These are phyloP conservation scores for Abrus pulchellus DNA, from an alignment of 306 rosid genomes.

Conservation along the genomic window DNA sequence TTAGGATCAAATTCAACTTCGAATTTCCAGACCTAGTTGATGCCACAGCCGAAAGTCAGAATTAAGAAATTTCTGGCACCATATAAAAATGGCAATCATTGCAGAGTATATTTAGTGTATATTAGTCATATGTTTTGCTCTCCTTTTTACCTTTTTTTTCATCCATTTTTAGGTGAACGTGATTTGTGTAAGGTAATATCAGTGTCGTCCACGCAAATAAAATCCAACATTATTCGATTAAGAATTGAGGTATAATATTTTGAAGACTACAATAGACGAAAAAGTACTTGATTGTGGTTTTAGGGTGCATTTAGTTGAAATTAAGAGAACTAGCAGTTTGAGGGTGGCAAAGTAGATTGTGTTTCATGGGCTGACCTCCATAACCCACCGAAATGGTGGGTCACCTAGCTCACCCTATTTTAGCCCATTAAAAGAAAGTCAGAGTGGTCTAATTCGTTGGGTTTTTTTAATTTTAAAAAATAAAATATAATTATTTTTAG, in stretches of 20 bases:
- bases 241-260: slow-evolving; percentile 23
- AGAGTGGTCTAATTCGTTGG: no score
- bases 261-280: not conserved
- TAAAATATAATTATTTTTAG: no score
- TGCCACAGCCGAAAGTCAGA: slow-evolving; percentile 65
- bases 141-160: not conserved
- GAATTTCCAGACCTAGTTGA: slow-evolving; percentile 61
- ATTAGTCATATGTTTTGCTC: slow-evolving; percentile 3
- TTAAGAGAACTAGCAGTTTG: no score
- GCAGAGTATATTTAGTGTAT: slow-evolving; percentile 47
- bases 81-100: slow-evolving; percentile 22
- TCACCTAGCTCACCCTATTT: no score
- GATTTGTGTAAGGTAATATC: slow-evolving; percentile 19
- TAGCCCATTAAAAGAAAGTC: no score
- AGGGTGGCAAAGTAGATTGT: no score
- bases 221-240: slow-evolving; percentile 16
- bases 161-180: slow-evolving; percentile 39
- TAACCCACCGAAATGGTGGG: no score
- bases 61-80: slow-evolving; percentile 58
- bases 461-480: no score
- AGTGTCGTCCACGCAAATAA: slow-evolving; percentile 18
- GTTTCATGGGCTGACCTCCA: no score
- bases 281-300: not conserved
- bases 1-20: slow-evolving; percentile 78
- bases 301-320: not conserved